Base-by-base conservation (phyloP, 371 early-diverging fungal species). In the Sanchytrium tribonematis region DNA sequence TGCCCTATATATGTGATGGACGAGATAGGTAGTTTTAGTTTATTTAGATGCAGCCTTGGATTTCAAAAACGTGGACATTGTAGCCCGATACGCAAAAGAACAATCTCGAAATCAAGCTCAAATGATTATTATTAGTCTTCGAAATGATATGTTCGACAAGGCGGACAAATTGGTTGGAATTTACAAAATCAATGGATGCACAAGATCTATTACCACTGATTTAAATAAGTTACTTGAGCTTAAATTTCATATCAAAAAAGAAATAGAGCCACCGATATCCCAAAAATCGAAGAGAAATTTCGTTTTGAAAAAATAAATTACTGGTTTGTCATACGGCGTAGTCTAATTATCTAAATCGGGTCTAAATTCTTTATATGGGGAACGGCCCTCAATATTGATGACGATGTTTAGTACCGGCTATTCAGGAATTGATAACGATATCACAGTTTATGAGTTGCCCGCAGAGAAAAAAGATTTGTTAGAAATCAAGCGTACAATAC, bases 1-100 rank as follows among this genome's bases (percentile, higher is more conserved):
- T 97, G 97, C 12, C 97, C 98, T 17, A 80, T 99, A 28, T 99
- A 99, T 78, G 92, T 99, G 28, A 98, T 99, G 98, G 99, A 99
- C 80, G 99, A 99, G 78, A 98, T 99, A 73, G 48, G 48, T 48
- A 48, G 22, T 12, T 12, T 48, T 12, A 5, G 22, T 22, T 48
- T 12, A 48, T 48, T 48, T 48, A 48, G 99, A 99, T 77, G 99
- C 99, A 0, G 99, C 99, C 0, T 80, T 99, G 66, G 99, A 99
- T 77, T 98, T 96, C 80, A 86, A 97, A 71, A 99, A 99, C 78
- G 99, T 98, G 5, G 91, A 95, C 30, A 93, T 99, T 76, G 90
- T 99, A 0, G 98, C 98, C 27, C 91, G 97, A 77, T 99, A 97
- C 76, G 93, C 99, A 80, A 92, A 92, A 72, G 92, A 97, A 72